phyloP scores from a whole-genome alignment of 768 basidiomycete genomes.

The Nevesoporus exiguus region DNA sequence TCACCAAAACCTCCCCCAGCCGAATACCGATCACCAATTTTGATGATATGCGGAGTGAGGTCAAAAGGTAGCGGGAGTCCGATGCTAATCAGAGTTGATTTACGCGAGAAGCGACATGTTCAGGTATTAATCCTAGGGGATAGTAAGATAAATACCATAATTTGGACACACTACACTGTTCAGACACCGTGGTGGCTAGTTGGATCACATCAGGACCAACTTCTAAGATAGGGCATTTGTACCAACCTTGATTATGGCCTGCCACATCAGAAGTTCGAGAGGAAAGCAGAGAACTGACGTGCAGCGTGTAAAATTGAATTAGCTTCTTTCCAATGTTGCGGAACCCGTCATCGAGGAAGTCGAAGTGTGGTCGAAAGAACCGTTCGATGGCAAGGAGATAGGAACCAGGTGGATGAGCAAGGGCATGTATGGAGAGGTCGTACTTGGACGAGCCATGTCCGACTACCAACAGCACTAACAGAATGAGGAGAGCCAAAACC shows the following conservation, averaged over 20 bases:
- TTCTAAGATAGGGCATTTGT: background rate
- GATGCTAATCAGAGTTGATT: background rate
- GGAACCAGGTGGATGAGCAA: too few species aligned
- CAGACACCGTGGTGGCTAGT: background rate
- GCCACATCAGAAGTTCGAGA: too few species aligned
- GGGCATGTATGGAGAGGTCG: too few species aligned
- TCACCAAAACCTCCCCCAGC: slow-evolving; percentile 1
- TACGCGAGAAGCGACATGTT: background rate
- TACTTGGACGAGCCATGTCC: too few species aligned
- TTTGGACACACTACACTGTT: background rate
- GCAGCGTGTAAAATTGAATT: too few species aligned
- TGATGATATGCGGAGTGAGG: background rate
- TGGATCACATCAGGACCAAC: background rate
- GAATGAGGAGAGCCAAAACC: too few species aligned
- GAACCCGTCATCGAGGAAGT: too few species aligned
- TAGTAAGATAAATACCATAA: background rate
- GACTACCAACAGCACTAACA: too few species aligned
- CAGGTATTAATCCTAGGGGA: background rate
- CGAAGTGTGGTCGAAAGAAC: too few species aligned
- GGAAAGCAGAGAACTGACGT: too few species aligned
- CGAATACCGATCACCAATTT: background rate
- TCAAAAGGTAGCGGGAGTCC: background rate
- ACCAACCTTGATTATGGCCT: background rate
- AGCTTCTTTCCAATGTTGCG: too few species aligned
- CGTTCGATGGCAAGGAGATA: too few species aligned